These are phyloP conservation scores for Candida michaelii DNA, from an alignment of 805 yeast species.

Conservation along the genomic window DNA sequence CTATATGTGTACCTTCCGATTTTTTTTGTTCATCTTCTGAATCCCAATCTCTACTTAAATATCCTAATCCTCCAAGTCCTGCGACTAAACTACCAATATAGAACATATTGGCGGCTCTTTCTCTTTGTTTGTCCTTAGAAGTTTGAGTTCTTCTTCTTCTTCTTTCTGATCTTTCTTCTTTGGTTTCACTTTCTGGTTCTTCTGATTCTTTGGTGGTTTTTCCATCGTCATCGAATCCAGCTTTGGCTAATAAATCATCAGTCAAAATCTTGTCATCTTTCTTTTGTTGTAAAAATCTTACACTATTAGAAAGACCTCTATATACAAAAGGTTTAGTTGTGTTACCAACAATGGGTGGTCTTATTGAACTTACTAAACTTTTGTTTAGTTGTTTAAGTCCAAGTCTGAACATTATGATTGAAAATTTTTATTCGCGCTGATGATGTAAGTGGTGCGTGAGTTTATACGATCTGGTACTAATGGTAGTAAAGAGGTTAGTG, in stretches of 20 bases:
- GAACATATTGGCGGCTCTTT: constrained; percentile 72
- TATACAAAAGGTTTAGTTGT: not conserved
- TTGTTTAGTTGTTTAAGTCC: constrained; percentile 3
- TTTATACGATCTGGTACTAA: not conserved
- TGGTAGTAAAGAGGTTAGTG: constrained; percentile 1
- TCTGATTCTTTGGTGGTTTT: constrained; percentile 14
- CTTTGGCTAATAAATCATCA: constrained; percentile 79
- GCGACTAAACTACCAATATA: constrained; percentile 61
- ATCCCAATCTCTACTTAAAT: constrained; percentile 84
- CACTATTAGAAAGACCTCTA: constrained; percentile 9
- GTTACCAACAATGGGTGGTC: not conserved
- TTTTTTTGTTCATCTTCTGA: constrained; percentile 60
- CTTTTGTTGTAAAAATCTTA: constrained; percentile 18
- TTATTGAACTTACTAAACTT: constrained; percentile 3
- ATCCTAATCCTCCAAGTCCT: constrained; percentile 54
- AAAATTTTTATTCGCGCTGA: constrained; percentile 3
- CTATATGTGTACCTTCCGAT: constrained; percentile 49
- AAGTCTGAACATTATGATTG: constrained; percentile 4
- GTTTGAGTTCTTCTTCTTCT: constrained; percentile 57
- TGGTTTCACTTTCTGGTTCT: not conserved
- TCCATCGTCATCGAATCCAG: constrained; percentile 65
- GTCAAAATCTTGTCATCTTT: constrained; percentile 49
- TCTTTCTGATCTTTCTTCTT: constrained; percentile 7
- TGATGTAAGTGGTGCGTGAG: not conserved
- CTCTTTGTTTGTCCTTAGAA: constrained; percentile 78